Evolutionary conservation across 305 asterid species (phyloP), one percentile per base, ranked within the genome.

Genomic region (Plantago coronopus): DNA sequence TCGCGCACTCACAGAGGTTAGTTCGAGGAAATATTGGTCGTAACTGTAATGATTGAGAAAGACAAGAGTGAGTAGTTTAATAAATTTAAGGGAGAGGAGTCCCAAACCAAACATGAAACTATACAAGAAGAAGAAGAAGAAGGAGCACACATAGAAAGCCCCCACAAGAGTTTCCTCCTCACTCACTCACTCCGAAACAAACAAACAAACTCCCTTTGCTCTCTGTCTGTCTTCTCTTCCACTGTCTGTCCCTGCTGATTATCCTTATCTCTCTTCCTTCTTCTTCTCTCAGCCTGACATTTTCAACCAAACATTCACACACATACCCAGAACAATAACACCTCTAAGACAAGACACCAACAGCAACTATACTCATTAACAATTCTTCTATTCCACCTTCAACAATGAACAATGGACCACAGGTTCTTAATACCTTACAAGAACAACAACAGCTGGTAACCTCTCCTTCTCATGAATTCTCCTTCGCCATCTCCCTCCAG

Each of bases 391-490:
- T 34, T 5, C 67, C 34, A 16, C 2, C 56, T 18, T 68, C 54
- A 15, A 2, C 40, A 64, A 71, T 23, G 21, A 43, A 44, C 45
- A 62, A 59, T 9, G 70, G 27, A 67, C 68, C 58, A 67, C 61
- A 22, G 43, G 43, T 38, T 38, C 43, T 37, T 15, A 38, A 11
- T 38, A 10, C 43, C 1, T 14, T 8, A 38, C 43, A 38, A 38
- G 43, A 38, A 38, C 43, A 38, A 10, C 15, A 38, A 10, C 43
- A 34, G 12, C 40, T 1, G 3, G 15, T 61, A 2, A 16, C 95
- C 13, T 87, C 97, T 25, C 97, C 97, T 10, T 72, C 95, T 48
- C 97, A 80, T 69, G 97, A 90, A 54, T 90, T 90, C 78, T 79
- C 97, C 62, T 90, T 90, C 84, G 68, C 91, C 18, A 69, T 76